Evolutionary conservation across 257 asterid species (phyloP).

Genomic region (Nyctanthes arbortristis): DNA sequence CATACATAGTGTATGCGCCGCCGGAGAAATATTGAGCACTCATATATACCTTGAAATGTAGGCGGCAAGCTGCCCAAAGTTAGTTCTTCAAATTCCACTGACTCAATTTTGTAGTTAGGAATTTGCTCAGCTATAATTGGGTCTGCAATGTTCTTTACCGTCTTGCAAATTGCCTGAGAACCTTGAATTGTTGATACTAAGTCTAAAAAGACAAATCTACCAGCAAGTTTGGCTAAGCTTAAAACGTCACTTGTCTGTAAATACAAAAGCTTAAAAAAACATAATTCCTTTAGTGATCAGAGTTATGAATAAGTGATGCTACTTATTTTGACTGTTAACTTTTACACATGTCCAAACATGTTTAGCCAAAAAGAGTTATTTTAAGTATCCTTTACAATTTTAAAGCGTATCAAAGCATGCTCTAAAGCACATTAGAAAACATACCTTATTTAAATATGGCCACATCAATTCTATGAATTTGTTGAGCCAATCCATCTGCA

Average conservation of each 20-base stretch:
- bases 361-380: background rate
- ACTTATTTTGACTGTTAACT: too few species aligned
- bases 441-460: slow-evolving; percentile 93
- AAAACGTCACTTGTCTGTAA: background rate
- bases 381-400: background rate
- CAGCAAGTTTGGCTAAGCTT: background rate
- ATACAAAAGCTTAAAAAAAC: background rate
- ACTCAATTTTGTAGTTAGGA: slow-evolving; percentile 83
- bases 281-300: background rate
- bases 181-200: slow-evolving; percentile 27
- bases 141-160: slow-evolving; percentile 63
- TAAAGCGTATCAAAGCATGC: background rate
- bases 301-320: background rate
- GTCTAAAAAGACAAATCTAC: slow-evolving; percentile 3
- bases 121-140: slow-evolving; percentile 95
- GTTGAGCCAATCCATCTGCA: slow-evolving; percentile 98
- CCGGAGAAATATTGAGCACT: slow-evolving; percentile 7
- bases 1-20: background rate
- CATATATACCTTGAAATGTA: slow-evolving; percentile 83
- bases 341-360: background rate
- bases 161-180: slow-evolving; percentile 84
- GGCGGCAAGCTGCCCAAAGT: slow-evolving; percentile 89
- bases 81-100: slow-evolving; percentile 70
- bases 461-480: slow-evolving; percentile 84
- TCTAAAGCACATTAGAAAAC: slow-evolving; percentile 5